Evolutionary conservation across 768 basidiomycete genomes (phyloP), one percentile per base, ranked within the genome.

Genomic region (Pulveroboletus frians): DNA sequence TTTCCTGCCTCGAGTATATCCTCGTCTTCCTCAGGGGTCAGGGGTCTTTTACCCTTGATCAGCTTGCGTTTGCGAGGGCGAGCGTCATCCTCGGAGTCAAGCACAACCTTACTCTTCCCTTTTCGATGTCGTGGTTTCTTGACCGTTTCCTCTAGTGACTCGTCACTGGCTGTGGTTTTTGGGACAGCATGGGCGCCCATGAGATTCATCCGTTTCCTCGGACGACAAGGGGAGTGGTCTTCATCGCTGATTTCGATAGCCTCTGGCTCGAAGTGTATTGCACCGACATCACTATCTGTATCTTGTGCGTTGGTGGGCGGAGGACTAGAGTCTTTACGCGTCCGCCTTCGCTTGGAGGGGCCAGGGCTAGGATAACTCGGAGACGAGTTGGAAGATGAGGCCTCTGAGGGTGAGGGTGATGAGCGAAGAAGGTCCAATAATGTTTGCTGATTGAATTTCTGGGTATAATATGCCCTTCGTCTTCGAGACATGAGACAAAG

Each of bases 251-350:
- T 39, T n/a, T 56, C 56, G 4, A 47, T 9, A 27, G 35, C 40
- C 23, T 68, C 52, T 15, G 74, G 68, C 50, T 76, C 76, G 43
- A 85, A 77, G 38, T 59, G 74, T 42, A 84, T 81, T 23, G 69
- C 74, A 14, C 70, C 74, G 35, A 81, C 72, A 50, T 76, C 75
- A 43, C 77, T 73, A 43, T 73, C 73, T 29, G 65, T 55, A 40
- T 61, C 65, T 7, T 58, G 53, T 8, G 48, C 59, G 5, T 59
- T 62, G 26, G 46, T 44, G 41, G 46, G 38, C 27, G 57, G 46
- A 26, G 62, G 32, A n/a, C 43, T 59, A 37, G 55, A 32, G 27
- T 27, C 29, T 47, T 38, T 32, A 35, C 39, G 45, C 38, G 50
- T 43, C 43, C 58, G 55, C 44, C 54, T 66, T 35, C 52, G 63